These are phyloP conservation scores for Chrysosporium keratinophilum DNA, from an alignment of 2,329 filamentous ascomycete species.

Conservation along the genomic window DNA sequence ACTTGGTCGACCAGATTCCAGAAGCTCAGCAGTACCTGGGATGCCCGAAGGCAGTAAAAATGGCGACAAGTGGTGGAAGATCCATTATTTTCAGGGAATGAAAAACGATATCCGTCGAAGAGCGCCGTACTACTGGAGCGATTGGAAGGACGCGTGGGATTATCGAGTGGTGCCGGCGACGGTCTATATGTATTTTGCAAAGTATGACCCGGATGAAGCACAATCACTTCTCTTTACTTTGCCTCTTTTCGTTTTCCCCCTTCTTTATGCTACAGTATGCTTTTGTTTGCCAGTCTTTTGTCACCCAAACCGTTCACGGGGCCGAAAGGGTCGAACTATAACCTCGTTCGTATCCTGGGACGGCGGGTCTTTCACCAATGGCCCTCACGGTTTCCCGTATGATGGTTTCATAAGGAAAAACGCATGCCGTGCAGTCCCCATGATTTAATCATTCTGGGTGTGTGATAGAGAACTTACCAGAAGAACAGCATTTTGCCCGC, in stretches of 20 bases:
- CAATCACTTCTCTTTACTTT: slow-evolving; percentile 10
- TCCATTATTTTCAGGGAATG: slow-evolving; percentile 69
- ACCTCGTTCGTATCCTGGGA: too few relatives aligned
- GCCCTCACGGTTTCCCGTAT: too few relatives aligned
- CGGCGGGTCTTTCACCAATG: too few relatives aligned
- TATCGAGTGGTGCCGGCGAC: slow-evolving; percentile 81
- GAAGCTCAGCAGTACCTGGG: not conserved
- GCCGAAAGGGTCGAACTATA: too few relatives aligned
- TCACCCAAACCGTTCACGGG: too few relatives aligned
- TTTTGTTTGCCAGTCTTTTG: not conserved
- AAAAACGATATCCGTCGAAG: slow-evolving; percentile 63
- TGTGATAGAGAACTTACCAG: slow-evolving; percentile 12
- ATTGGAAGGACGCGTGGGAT: slow-evolving; percentile 81
- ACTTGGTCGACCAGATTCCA: not conserved
- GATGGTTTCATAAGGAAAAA: too few relatives aligned
- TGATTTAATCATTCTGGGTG: not conserved
- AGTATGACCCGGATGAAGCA: slow-evolving; percentile 45
- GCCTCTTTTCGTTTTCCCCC: slow-evolving; percentile 2
- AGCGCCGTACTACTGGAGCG: slow-evolving; percentile 66
- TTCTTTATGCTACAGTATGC: not conserved
- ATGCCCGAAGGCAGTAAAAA: not conserved
- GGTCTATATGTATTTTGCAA: slow-evolving; percentile 91
- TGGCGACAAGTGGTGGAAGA: slow-evolving; percentile 58
- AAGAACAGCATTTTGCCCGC: slow-evolving; percentile 65
- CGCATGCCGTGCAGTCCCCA: not conserved